phyloP scores from a whole-genome alignment of 257 asterid genomes.

The Prunella vulgaris region DNA sequence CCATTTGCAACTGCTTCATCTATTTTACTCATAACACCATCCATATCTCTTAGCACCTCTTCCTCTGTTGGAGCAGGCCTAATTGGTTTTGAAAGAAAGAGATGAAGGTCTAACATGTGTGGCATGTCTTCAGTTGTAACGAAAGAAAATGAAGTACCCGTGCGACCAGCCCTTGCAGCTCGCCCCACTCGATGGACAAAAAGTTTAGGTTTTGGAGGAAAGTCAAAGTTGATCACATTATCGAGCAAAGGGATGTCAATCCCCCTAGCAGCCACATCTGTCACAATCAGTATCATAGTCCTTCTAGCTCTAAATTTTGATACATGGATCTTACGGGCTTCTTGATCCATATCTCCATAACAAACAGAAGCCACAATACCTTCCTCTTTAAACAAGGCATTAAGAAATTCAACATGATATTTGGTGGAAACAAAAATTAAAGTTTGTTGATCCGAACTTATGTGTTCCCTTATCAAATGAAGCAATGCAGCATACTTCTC shows the following conservation, averaged over 20 bases:
- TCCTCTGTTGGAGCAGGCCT: constrained; percentile 91
- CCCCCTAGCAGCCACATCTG: constrained; percentile 99
- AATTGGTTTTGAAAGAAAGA: constrained; percentile 84
- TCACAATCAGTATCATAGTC: constrained; percentile 85
- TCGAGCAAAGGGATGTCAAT: constrained; percentile 96
- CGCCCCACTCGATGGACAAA: constrained; percentile 99
- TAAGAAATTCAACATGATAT: constrained; percentile 85
- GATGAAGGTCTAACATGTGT: constrained; percentile 82
- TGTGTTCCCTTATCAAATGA: constrained; percentile 77
- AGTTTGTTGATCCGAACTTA: constrained; percentile 65
- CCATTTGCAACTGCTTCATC: constrained; percentile 70
- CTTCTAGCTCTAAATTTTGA: constrained; percentile 81
- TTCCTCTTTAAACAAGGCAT: constrained; percentile 60
- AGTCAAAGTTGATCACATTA: constrained; percentile 87
- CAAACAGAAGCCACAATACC: constrained; percentile 86
- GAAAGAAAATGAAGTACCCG: constrained; percentile 81
- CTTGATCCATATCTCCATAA: constrained; percentile 99
- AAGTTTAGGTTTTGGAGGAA: constrained; percentile 89
- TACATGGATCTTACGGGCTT: constrained; percentile 79
- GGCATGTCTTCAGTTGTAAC: constrained; percentile 90
- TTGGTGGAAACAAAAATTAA: constrained; percentile 85
- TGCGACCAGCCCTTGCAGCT: constrained; percentile 98
- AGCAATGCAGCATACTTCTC: constrained; percentile 79
- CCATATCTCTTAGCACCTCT: constrained; percentile 59
- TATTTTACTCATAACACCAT: constrained; percentile 52